Evolutionary conservation across 345 rosid genomes (phyloP).

Genomic region (Brassica juncea): DNA sequence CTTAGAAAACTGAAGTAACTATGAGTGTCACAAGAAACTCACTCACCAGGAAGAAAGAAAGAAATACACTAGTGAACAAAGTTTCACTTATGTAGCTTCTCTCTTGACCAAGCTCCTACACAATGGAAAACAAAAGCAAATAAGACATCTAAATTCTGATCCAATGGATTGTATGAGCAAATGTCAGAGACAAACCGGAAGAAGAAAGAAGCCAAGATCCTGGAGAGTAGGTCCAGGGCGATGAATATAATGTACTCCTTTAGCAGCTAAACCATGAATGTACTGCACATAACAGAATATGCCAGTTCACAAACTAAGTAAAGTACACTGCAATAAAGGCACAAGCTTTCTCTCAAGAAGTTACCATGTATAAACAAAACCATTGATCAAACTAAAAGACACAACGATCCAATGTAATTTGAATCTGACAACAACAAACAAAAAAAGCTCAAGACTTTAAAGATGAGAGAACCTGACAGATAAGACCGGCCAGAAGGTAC

Average conservation of each 20-base stretch:
- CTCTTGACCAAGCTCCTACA: slow-evolving; percentile 92
- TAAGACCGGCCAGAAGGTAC: slow-evolving; percentile 76
- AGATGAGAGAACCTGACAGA: slow-evolving; percentile 65
- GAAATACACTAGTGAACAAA: slow-evolving; percentile 63
- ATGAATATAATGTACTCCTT: slow-evolving; percentile 94
- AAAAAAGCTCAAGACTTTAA: slow-evolving; percentile 1
- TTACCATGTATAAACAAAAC: slow-evolving; percentile 30
- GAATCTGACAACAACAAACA: background rate
- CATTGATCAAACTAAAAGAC: background rate
- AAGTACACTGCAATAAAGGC: background rate
- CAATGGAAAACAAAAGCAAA: slow-evolving; percentile 18
- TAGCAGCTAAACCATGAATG: slow-evolving; percentile 73
- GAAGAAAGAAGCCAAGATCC: slow-evolving; percentile 84
- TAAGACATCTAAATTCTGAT: slow-evolving; percentile 11
- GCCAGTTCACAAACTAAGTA: slow-evolving; percentile 10
- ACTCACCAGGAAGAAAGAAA: slow-evolving; percentile 77
- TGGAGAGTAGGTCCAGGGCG: slow-evolving; percentile 82
- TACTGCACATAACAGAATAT: slow-evolving; percentile 35
- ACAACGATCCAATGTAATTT: slow-evolving; percentile 12
- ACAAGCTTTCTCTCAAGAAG: slow-evolving; percentile 37
- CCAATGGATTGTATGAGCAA: background rate
- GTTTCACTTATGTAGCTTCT: slow-evolving; percentile 92
- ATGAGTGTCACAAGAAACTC: slow-evolving; percentile 18
- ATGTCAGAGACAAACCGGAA: slow-evolving; percentile 64
- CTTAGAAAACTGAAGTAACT: background rate